These are phyloP conservation scores for Kodamaea restingae DNA, from an alignment of 805 yeast genomes.

Conservation along the genomic window DNA sequence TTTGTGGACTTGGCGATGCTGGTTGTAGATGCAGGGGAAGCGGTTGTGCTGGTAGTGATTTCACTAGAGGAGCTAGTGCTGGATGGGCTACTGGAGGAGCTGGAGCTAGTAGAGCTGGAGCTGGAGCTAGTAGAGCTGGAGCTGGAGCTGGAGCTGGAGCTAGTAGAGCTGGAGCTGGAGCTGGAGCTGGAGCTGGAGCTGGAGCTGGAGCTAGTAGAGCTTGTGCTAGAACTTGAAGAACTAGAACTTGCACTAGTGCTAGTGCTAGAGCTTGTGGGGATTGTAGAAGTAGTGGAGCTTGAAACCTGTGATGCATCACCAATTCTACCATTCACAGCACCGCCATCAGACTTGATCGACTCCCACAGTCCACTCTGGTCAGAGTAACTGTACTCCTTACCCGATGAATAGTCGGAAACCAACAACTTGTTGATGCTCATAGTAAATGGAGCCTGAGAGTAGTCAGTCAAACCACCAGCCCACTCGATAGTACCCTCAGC, in stretches of 20 bases:
- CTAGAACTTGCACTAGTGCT: conserved; percentile 7
- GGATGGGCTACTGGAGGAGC: conserved; percentile 15
- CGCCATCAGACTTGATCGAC: conserved; percentile 38
- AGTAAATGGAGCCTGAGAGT: conserved; percentile 19
- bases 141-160: conserved; percentile 17
- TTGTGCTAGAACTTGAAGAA: conserved; percentile 18
- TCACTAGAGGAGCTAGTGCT: conserved; percentile 7
- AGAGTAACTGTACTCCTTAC: conserved; percentile 37
- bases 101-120: conserved; percentile 10
- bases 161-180: conserved; percentile 15
- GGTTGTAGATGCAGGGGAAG: conserved; percentile 7
- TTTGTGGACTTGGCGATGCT: conserved; percentile 1
- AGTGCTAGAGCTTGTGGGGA: conserved; percentile 16
- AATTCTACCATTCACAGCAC: conserved; percentile 23
- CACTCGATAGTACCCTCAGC: conserved; percentile 21
- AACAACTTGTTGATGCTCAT: conserved; percentile 18
- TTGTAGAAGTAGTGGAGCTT: conserved; percentile 17
- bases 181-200: conserved; percentile 11
- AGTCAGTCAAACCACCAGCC: conserved; percentile 24
- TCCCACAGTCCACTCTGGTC: conserved; percentile 37
- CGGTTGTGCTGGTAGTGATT: conserved; percentile 5
- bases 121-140: conserved; percentile 8
- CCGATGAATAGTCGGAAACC: conserved; percentile 46
- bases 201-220: neutral
- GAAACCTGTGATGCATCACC: conserved; percentile 9